phyloP scores from a whole-genome alignment of 768 basidiomycete species.

The Strobilomyces confusus region DNA sequence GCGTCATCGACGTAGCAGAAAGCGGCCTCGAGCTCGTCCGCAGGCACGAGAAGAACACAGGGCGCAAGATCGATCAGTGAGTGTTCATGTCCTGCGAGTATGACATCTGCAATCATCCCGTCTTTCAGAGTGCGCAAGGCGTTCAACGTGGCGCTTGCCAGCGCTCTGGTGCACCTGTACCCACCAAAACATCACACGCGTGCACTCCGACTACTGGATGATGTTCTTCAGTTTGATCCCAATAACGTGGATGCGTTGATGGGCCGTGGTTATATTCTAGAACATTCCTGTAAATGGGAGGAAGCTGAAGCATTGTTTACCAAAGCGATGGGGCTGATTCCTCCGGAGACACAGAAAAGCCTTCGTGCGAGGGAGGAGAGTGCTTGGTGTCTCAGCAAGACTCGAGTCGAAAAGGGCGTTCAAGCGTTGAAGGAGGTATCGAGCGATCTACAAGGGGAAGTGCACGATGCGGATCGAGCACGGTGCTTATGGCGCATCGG shows the following conservation, averaged over 20 bases:
- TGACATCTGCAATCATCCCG: background rate
- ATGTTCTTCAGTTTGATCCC: conserved; percentile 61
- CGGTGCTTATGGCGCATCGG: conserved; percentile 86
- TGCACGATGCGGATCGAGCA: conserved; percentile 58
- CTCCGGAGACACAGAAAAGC: conserved; percentile 43
- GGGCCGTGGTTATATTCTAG: conserved; percentile 69
- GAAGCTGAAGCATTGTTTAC: conserved; percentile 64
- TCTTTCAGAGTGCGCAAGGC: conserved; percentile 55
- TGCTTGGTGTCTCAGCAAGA: conserved; percentile 70
- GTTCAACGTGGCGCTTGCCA: conserved; percentile 69
- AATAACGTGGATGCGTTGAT: conserved; percentile 65
- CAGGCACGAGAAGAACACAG: conserved; percentile 53
- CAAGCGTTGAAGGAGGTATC: conserved; percentile 47
- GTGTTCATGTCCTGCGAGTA: conserved; percentile 13
- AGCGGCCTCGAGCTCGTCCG: conserved; percentile 58
- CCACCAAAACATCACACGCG: conserved; percentile 87
- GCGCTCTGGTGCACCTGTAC: conserved; percentile 77
- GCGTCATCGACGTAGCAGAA: conserved; percentile 68
- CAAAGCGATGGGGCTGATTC: conserved; percentile 46
- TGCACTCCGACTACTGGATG: conserved; percentile 70
- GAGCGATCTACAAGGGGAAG: conserved; percentile 40
- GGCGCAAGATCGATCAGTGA: conserved; percentile 48
- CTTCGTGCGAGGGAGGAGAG: conserved; percentile 74
- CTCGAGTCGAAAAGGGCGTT: conserved; percentile 50
- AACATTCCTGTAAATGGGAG: conserved; percentile 60